Percentiles rank a stretch among this genome's conserved stretches.
Evolutionary conservation across 345 rosid genomes (phyloP).

Genomic region (Kernera saxatilis): DNA sequence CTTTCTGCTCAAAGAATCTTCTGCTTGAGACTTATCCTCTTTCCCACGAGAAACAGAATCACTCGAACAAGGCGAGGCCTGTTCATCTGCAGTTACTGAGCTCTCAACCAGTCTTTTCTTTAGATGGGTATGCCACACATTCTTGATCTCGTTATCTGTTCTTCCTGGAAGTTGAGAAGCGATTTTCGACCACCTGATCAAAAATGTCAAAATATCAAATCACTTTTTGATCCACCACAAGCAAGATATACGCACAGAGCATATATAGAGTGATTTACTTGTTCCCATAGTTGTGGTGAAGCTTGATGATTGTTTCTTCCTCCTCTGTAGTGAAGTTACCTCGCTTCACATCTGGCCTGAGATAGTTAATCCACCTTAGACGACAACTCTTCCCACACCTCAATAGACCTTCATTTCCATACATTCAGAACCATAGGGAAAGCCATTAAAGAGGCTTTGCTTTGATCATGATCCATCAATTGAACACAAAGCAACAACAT

Average conservation of each 20-base stretch:
- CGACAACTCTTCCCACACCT: constrained; percentile 96
- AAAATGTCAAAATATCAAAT: neutral
- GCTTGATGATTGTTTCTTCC: constrained; percentile 54
- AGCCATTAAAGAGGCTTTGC: neutral
- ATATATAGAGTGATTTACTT: constrained; percentile 38
- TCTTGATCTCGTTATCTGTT: constrained; percentile 93
- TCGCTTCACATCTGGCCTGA: constrained; percentile 79
- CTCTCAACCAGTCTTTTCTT: constrained; percentile 46
- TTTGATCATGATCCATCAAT: neutral
- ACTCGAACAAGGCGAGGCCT: constrained; percentile 28
- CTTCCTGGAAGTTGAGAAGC: constrained; percentile 77
- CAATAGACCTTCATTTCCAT: constrained; percentile 45
- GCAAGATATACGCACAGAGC: neutral
- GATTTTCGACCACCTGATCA: constrained; percentile 81
- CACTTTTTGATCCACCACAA: neutral
- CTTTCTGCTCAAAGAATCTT: constrained; percentile 24
- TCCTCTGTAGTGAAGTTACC: constrained; percentile 77
- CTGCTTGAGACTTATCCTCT: constrained; percentile 1
- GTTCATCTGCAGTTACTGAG: constrained; percentile 11
- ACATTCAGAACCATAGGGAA: neutral
- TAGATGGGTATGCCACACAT: constrained; percentile 85
- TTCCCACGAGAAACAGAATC: constrained; percentile 13
- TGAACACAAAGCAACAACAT: constrained; percentile 15
- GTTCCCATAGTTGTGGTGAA: constrained; percentile 67
- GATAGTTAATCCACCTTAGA: constrained; percentile 86